Conservation (phyloP, 2,329 filamentous ascomycete species). For the Fusarium fujikuroi region DNA sequence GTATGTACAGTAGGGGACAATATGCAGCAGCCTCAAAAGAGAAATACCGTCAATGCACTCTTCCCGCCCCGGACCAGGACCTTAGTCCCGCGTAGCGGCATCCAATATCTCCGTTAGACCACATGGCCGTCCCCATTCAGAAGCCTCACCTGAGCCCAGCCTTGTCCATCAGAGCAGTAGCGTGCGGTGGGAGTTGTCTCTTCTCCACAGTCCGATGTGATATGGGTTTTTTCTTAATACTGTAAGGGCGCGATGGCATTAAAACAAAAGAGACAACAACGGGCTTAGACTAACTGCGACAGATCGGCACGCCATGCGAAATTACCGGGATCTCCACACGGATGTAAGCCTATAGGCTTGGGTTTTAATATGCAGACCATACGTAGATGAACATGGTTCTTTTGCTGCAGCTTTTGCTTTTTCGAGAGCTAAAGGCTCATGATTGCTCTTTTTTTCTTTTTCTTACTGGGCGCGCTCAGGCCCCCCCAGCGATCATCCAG, state of each 20-base stretch:
- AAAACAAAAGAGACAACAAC: constrained; percentile 31
- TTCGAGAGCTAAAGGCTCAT: constrained; percentile 5
- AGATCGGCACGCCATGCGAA: constrained; percentile 36
- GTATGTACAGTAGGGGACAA: not conserved
- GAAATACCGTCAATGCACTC: constrained; percentile 21
- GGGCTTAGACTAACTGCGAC: constrained; percentile 31
- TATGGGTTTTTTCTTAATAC: not conserved
- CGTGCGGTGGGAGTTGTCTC: constrained; percentile 39
- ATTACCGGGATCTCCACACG: constrained; percentile 36
- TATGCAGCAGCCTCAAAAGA: constrained; percentile 33
- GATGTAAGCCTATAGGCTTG: constrained; percentile 19
- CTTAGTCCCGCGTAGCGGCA: constrained; percentile 3
- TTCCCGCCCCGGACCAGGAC: constrained; percentile 6
- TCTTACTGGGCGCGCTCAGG: constrained; percentile 27
- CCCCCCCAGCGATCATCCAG: constrained; percentile 9
- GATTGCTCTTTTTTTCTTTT: constrained; percentile 32
- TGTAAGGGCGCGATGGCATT: constrained; percentile 12
- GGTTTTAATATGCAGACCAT: constrained; percentile 33
- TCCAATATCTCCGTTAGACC: constrained; percentile 20
- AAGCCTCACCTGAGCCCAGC: constrained; percentile 42
- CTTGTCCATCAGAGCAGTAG: constrained; percentile 33
- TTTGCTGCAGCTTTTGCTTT: constrained; percentile 40
- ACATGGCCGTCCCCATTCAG: constrained; percentile 27
- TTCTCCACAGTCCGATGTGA: constrained; percentile 16
- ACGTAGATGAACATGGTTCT: constrained; percentile 27